phyloP scores from a whole-genome alignment of 2,329 filamentous ascomycete genomes.

The Claviceps sp. region DNA sequence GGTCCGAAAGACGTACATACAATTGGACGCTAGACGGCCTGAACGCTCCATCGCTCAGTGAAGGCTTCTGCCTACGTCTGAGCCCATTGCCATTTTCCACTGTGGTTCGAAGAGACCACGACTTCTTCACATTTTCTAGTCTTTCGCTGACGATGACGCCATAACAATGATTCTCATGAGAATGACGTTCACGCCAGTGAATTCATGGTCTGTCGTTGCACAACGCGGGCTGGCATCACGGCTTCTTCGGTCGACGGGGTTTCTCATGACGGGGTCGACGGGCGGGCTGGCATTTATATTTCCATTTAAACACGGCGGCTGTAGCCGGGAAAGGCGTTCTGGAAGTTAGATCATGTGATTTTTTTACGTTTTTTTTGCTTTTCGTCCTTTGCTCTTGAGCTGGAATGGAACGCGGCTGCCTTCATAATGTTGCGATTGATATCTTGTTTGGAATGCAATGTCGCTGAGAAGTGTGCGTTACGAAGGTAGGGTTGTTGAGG shows the following conservation, averaged over 20 bases:
- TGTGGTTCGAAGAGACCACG: not conserved
- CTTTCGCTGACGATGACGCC: not conserved
- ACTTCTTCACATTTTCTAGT: not conserved
- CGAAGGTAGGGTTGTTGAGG: not conserved
- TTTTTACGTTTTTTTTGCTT: not conserved
- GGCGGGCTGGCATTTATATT: constrained; percentile 1
- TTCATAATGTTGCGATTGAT: constrained; percentile 3
- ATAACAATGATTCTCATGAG: too few relatives aligned
- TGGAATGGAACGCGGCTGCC: not conserved
- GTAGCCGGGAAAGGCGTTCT: constrained; percentile 11
- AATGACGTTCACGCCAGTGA: not conserved
- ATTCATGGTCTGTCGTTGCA: not conserved
- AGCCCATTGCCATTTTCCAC: not conserved
- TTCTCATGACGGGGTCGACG: not conserved
- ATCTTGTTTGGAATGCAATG: constrained; percentile 2
- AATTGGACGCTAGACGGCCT: constrained; percentile 10
- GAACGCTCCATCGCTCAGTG: constrained; percentile 8
- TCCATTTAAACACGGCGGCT: constrained; percentile 8
- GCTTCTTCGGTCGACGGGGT: not conserved
- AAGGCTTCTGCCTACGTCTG: not conserved
- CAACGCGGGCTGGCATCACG: not conserved
- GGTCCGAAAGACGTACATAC: constrained; percentile 13
- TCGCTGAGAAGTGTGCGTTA: not conserved
- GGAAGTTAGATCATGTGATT: not conserved
- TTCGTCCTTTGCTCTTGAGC: not conserved